These are phyloP conservation scores for Tetradesmus obliquus DNA, from an alignment of 139 green algal genomes.

Conservation along the genomic window DNA sequence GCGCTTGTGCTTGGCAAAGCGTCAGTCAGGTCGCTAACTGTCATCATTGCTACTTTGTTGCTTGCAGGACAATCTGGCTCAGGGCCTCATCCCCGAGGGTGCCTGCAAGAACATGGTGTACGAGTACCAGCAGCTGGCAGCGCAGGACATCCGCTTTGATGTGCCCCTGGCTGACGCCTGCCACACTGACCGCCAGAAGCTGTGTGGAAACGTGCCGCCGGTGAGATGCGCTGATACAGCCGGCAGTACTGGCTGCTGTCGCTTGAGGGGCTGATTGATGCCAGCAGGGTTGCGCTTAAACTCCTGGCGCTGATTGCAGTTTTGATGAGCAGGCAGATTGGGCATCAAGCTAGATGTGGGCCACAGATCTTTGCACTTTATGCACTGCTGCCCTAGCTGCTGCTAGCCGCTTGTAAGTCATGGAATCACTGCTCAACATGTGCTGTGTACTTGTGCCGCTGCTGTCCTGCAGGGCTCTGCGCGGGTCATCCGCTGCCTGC, in stretches of 20 bases:
- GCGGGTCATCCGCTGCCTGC: constrained; percentile 86
- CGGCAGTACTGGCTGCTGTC: not conserved
- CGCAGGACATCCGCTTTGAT: constrained; percentile 91
- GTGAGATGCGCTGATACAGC: constrained; percentile 40
- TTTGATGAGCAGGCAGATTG: not conserved
- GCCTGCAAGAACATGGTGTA: constrained; percentile 62
- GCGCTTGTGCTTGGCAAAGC: constrained; percentile 9
- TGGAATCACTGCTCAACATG: too few relatives aligned
- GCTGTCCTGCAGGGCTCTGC: constrained; percentile 68
- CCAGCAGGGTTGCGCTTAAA: not conserved
- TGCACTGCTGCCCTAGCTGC: not conserved
- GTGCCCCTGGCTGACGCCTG: constrained; percentile 79
- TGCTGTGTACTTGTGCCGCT: not conserved
- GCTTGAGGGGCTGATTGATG: too few relatives aligned
- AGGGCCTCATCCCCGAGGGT: constrained; percentile 49
- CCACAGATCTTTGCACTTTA: too few relatives aligned
- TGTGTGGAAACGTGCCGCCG: constrained; percentile 68
- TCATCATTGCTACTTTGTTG: too few relatives aligned
- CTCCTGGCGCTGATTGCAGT: too few relatives aligned
- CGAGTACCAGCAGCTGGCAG: constrained; percentile 73
- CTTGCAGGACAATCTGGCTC: constrained; percentile 59
- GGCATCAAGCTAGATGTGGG: not conserved
- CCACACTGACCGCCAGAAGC: constrained; percentile 69
- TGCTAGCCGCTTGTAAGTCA: not conserved
- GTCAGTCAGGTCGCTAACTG: constrained; percentile 37